These are phyloP conservation scores for Camptophora hylomeconis DNA, from an alignment of 2,329 filamentous ascomycete genomes.

Conservation along the genomic window DNA sequence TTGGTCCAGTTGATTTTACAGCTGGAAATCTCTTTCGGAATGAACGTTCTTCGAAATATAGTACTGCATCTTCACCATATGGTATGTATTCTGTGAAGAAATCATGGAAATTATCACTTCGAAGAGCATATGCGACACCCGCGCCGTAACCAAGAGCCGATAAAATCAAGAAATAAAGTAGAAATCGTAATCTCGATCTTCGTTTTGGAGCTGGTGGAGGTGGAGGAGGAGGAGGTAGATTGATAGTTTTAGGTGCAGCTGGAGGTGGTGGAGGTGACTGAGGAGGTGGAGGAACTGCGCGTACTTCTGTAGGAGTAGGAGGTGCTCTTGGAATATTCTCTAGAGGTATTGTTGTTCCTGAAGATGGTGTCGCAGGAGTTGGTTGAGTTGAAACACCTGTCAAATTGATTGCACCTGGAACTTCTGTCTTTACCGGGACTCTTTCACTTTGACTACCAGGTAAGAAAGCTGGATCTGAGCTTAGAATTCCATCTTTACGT, in stretches of 20 bases:
- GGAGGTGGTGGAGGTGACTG: conserved; percentile 21
- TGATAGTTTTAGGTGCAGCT: no score
- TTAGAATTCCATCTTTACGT: conserved; percentile 12
- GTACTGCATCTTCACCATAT: conserved; percentile 83
- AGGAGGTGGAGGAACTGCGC: conserved; percentile 13
- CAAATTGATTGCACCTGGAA: conserved; percentile 10
- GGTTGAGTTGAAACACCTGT: conserved; percentile 16
- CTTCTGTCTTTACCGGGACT: conserved; percentile 11
- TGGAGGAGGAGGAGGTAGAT: conserved; percentile 24
- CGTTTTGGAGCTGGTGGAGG: conserved; percentile 42
- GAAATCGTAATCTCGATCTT: conserved; percentile 59
- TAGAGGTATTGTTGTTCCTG: conserved; percentile 35
- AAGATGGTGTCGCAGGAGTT: conserved; percentile 23
- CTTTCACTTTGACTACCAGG: conserved; percentile 2
- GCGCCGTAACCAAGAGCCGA: conserved; percentile 69
- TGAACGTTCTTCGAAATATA: conserved; percentile 90
- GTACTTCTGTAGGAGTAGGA: conserved; percentile 21
- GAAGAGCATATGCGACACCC: conserved; percentile 81
- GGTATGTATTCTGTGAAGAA: conserved; percentile 97
- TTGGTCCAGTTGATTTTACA: conserved; percentile 40
- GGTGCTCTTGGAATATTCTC: conserved; percentile 33
- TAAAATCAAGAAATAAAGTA: conserved; percentile 65
- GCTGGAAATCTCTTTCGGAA: conserved; percentile 74
- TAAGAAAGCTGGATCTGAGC: conserved; percentile 15
- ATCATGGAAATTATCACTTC: conserved; percentile 97